phyloP scores from a whole-genome alignment of 345 rosid species.

The Nephelium lappaceum region DNA sequence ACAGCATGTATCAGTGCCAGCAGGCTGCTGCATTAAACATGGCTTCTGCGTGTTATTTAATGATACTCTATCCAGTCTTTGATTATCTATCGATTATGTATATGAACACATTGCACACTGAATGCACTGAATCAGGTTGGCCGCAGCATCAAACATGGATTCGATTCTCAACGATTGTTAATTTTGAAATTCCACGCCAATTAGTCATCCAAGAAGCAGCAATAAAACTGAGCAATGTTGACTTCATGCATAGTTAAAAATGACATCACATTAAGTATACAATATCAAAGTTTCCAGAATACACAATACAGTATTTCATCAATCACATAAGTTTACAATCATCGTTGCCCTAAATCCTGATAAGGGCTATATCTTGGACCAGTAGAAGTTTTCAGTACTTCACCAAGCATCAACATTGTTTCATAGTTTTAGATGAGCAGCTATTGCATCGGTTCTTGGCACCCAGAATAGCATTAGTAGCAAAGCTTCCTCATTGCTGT shows the following conservation, averaged over 20 bases:
- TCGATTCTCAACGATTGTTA: neutral
- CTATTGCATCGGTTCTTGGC: neutral
- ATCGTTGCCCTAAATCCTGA: neutral
- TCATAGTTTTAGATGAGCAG: neutral
- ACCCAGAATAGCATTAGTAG: neutral
- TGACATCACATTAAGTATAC: constrained; percentile 5
- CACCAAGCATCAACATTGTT: neutral
- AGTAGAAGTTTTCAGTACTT: neutral
- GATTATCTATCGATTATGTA: no score
- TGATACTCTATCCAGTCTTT: no score
- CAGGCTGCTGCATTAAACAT: no score
- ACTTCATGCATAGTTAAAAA: neutral
- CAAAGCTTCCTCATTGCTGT: neutral
- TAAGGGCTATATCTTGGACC: neutral
- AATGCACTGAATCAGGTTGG: no score
- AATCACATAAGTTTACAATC: neutral
- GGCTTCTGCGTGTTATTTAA: no score
- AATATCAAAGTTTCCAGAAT: neutral
- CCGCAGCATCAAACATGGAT: no score
- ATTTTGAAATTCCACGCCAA: neutral
- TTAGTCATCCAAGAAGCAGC: neutral
- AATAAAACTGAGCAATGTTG: no score
- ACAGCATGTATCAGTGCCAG: no score
- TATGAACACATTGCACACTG: no score
- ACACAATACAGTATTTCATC: neutral